phyloP scores from a whole-genome alignment of 2,329 filamentous ascomycete genomes.

The Thielaviopsis cerberus region DNA sequence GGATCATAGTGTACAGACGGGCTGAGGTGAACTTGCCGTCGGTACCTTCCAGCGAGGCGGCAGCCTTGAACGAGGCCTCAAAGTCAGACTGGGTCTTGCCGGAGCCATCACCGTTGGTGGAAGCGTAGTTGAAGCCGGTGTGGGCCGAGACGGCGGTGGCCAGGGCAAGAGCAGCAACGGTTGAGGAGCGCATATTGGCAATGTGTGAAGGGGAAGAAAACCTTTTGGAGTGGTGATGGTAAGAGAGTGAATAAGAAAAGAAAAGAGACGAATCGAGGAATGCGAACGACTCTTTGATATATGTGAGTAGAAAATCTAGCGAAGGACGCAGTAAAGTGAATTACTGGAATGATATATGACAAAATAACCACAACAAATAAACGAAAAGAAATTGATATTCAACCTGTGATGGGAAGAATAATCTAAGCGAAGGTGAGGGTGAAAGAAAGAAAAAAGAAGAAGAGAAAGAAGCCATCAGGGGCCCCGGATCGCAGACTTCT shows the following conservation, averaged over 20 bases:
- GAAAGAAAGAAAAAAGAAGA: not conserved
- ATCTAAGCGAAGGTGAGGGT: slow-evolving; percentile 2
- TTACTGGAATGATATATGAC: not conserved
- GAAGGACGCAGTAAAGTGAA: slow-evolving; percentile 3
- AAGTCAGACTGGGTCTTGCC: slow-evolving; percentile 46
- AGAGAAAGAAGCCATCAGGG: not conserved
- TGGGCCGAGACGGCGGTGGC: slow-evolving; percentile 19
- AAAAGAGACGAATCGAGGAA: not conserved
- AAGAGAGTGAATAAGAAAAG: slow-evolving; percentile 6
- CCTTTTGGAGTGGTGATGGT: not conserved
- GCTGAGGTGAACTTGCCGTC: slow-evolving; percentile 45
- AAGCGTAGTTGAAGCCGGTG: slow-evolving; percentile 60
- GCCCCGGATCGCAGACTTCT: not conserved
- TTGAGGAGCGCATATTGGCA: slow-evolving; percentile 11
- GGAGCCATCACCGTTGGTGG: slow-evolving; percentile 38
- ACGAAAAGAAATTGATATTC: slow-evolving; percentile 1
- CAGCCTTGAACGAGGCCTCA: slow-evolving; percentile 49
- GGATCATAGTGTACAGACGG: slow-evolving; percentile 57
- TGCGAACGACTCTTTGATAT: not conserved
- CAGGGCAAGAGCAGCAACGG: slow-evolving; percentile 6
- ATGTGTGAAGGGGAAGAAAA: not conserved
- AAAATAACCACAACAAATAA: not conserved
- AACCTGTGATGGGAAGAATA: slow-evolving; percentile 2
- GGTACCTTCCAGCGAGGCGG: slow-evolving; percentile 44
- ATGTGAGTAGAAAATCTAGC: slow-evolving; percentile 2